phyloP scores from a whole-genome alignment of 2,329 filamentous ascomycete species.

The Rosellinia necatrix region DNA sequence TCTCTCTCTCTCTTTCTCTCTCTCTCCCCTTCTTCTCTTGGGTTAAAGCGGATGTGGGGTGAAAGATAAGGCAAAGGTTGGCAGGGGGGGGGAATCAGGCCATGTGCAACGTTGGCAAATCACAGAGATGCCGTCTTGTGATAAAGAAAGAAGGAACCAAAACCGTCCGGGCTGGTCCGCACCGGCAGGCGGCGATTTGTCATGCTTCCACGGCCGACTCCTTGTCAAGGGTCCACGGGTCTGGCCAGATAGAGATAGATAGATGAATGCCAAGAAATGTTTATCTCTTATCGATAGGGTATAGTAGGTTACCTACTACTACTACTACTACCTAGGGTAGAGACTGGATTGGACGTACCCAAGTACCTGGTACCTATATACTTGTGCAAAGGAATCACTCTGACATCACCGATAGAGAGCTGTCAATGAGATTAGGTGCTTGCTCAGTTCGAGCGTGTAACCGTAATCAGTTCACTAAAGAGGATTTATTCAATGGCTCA shows the following conservation, averaged over 20 bases:
- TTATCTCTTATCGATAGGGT: slow-evolving; percentile 42
- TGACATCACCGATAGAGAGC: slow-evolving; percentile 23
- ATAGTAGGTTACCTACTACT: neutral
- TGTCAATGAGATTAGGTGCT: slow-evolving; percentile 1
- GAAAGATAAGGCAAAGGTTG: neutral
- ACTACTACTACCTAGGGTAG: too few species aligned
- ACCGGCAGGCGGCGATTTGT: slow-evolving; percentile 33
- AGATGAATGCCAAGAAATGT: too few species aligned
- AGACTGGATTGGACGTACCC: too few species aligned
- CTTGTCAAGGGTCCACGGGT: too few species aligned
- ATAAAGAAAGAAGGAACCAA: neutral
- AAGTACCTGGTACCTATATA: too few species aligned
- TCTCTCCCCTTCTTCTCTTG: too few species aligned
- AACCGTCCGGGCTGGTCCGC: slow-evolving; percentile 17
- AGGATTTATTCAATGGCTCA: slow-evolving; percentile 26
- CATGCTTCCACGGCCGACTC: slow-evolving; percentile 23
- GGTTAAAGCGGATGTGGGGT: neutral
- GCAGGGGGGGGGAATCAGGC: slow-evolving; percentile 16
- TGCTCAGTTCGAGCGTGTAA: neutral
- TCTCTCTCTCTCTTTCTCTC: too few species aligned
- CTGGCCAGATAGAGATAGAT: too few species aligned
- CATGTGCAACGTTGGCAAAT: slow-evolving; percentile 17
- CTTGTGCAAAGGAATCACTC: too few species aligned
- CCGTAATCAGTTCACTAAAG: neutral
- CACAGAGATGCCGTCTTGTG: slow-evolving; percentile 4